Conservation (phyloP, 768 basidiomycete genomes). For the Vararia minispora region DNA sequence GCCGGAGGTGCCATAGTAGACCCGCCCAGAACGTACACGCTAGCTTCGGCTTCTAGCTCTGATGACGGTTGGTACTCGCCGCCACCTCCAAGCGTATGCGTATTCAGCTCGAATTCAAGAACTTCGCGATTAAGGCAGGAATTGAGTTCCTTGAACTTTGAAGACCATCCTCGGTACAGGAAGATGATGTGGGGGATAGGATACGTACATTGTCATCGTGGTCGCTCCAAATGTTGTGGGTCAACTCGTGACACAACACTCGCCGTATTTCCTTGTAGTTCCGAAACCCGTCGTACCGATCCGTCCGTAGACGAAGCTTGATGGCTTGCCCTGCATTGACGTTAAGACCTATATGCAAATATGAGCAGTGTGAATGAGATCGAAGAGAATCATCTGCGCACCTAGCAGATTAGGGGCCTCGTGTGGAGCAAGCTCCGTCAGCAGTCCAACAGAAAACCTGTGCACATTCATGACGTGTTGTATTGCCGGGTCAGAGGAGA, state of each 20-base stretch:
- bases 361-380: too few relatives aligned
- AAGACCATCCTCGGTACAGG: neutral
- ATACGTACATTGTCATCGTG: conserved; percentile 61
- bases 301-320: conserved; percentile 58
- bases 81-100: conserved; percentile 37
- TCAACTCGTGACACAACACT: conserved; percentile 67
- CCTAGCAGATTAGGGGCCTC: conserved; percentile 59
- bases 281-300: conserved; percentile 63
- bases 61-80: conserved; percentile 43
- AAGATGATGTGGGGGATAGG: neutral
- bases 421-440: conserved; percentile 73
- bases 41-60: conserved; percentile 45
- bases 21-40: conserved; percentile 41
- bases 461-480: conserved; percentile 61
- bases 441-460: conserved; percentile 50
- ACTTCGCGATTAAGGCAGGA: conserved; percentile 67
- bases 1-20: conserved; percentile 1
- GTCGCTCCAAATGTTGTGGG: conserved; percentile 65
- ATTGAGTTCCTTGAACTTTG: conserved; percentile 69
- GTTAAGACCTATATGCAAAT: too few relatives aligned
- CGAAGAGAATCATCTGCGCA: too few relatives aligned
- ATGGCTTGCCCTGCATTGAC: conserved; percentile 50
- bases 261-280: conserved; percentile 50
- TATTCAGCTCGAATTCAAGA: conserved; percentile 53
- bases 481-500: conserved; percentile 64